Evolutionary conservation across 352 stramenopile species (phyloP), one percentile per base, ranked within the genome.

Genomic region (Phytophthora sp.): DNA sequence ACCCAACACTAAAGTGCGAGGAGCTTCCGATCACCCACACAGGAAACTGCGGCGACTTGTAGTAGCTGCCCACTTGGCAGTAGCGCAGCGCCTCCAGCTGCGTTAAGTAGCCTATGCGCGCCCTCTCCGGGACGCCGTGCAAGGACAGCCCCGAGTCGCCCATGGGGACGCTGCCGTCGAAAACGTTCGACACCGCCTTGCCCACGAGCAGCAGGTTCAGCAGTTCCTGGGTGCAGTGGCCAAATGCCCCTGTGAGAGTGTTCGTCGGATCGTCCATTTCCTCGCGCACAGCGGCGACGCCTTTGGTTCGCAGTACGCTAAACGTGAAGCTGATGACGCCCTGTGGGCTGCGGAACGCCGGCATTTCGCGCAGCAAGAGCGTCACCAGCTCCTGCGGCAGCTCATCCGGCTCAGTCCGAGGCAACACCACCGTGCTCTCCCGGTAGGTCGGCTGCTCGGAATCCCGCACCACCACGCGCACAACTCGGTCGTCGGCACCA

Each of bases 1-100:
- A 97, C 18, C 91, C 69, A 13, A 98, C 87, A 18, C 84, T 95
- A 66, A 98, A 98, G 57, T 98, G 94, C 34, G 79, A 95, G 4
- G 87, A 78, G 39, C 85, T 97, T 12, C 84, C 94, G 42, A 98
- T 73, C 3, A 98, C 80, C 92, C 91, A 98, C 49, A 98, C 77
- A 0, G 94, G 91, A 35, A 87, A 87, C 48, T 81, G 45, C 9
- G 91, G 92, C 12, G 75, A 87, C 68, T 98, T 98, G 72, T 92
- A 97, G 76, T 89, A 97, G 27, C 69, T 85, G 5, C 94, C 94
- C 13, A 97, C 92, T 62, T 96, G 80, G 35, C 91, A 96, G 61
- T 97, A 97, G n/a, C 86, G 67, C 23, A 97, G 54, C 5, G 90
- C 86, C 60, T 98, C 91, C 6, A 98, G 64, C 50, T 97, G 89